Evolutionary conservation across 1,139 yeast genomes (phyloP).

Genomic region (Saccharomyces hybrid): DNA sequence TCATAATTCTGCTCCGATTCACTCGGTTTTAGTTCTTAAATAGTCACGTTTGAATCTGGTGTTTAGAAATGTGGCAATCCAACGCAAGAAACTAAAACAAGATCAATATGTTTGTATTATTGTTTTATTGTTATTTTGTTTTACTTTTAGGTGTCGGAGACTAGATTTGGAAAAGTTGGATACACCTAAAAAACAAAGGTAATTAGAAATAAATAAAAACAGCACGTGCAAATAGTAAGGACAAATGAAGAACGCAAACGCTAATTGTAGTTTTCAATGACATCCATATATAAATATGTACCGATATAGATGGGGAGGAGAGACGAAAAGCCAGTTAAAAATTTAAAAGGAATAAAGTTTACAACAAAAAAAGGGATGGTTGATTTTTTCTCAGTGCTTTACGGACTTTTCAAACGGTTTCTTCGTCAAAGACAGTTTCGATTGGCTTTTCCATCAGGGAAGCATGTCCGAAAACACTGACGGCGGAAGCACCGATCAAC

Average conservation of each 20-base stretch:
- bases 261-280: not conserved
- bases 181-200: not conserved
- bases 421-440: slow-evolving; percentile 93
- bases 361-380: not conserved
- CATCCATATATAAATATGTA: not conserved
- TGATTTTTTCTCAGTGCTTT: not conserved
- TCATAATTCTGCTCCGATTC: too few relatives aligned
- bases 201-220: not conserved
- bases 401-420: slow-evolving; percentile 39
- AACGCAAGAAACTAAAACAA: too few relatives aligned
- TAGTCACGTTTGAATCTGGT: too few relatives aligned
- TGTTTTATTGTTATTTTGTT: not conserved
- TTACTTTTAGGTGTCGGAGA: not conserved
- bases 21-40: too few relatives aligned
- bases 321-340: not conserved
- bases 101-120: too few relatives aligned
- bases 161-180: too few relatives aligned
- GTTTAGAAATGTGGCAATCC: too few relatives aligned
- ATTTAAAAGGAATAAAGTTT: not conserved
- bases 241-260: not conserved
- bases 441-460: slow-evolving; percentile 94
- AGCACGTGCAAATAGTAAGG: not conserved
- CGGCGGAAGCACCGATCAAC: slow-evolving; percentile 93
- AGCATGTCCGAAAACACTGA: slow-evolving; percentile 84
- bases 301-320: not conserved